Conservation (phyloP, 2,329 filamentous ascomycete species). For the Boeremia lycopersici region DNA sequence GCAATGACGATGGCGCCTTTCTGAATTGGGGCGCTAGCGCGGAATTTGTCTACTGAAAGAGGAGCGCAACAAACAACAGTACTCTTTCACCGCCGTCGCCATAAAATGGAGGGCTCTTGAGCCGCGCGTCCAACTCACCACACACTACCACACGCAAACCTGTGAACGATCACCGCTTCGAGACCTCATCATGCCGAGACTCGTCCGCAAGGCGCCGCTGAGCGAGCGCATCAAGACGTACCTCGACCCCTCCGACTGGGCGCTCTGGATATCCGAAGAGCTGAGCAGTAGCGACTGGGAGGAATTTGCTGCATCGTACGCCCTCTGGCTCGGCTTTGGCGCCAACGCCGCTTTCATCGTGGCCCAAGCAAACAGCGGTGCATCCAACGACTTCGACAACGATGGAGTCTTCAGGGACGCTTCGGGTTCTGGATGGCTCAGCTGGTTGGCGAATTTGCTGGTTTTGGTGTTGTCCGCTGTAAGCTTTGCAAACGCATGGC, state of each 20-base stretch:
- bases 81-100: not conserved
- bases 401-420: slow-evolving; percentile 81
- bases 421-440: slow-evolving; percentile 65
- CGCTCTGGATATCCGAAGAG: slow-evolving; percentile 91
- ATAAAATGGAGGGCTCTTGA: slow-evolving; percentile 23
- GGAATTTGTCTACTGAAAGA: slow-evolving; percentile 2
- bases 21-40: slow-evolving; percentile 1
- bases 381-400: slow-evolving; percentile 54
- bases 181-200: slow-evolving; percentile 66
- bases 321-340: slow-evolving; percentile 73
- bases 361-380: slow-evolving; percentile 75
- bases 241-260: slow-evolving; percentile 85
- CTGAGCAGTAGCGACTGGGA: slow-evolving; percentile 92
- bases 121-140: not conserved
- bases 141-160: not conserved
- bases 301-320: slow-evolving; percentile 73
- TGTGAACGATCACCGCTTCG: not conserved
- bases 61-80: slow-evolving; percentile 3
- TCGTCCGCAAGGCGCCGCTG: slow-evolving; percentile 82
- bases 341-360: slow-evolving; percentile 83
- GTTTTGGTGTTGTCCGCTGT: slow-evolving; percentile 71
- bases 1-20: slow-evolving; percentile 14
- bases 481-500: slow-evolving; percentile 77
- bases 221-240: slow-evolving; percentile 78
- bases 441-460: slow-evolving; percentile 69